Conservation (phyloP, 192 early-diverging fungal species). For the Rhizophagus sp. region DNA sequence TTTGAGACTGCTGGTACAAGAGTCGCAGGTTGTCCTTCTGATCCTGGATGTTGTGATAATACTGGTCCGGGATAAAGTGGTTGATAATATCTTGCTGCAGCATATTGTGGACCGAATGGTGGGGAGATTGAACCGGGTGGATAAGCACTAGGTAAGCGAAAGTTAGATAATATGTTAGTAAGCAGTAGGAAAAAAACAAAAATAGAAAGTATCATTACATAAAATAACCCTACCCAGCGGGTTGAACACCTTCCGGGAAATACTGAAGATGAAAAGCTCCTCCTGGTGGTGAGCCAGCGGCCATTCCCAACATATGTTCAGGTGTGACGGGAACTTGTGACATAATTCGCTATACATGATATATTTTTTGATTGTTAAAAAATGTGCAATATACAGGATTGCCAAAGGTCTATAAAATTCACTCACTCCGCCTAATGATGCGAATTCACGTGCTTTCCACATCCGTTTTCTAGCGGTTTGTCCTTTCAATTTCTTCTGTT, state of each 20-base stretch:
- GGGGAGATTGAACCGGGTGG: constrained; percentile 22
- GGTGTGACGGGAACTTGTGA: constrained; percentile 44
- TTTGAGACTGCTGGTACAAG: neutral
- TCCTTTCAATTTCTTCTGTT: constrained; percentile 77
- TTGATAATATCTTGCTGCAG: constrained; percentile 19
- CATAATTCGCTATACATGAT: neutral
- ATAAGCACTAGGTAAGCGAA: neutral
- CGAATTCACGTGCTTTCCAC: constrained; percentile 42
- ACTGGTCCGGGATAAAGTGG: constrained; percentile 16
- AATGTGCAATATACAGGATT: neutral
- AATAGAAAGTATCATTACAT: neutral
- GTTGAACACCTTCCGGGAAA: constrained; percentile 29
- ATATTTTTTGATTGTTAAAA: neutral
- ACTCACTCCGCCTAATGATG: constrained; percentile 37
- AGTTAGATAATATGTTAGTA: neutral
- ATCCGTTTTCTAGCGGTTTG: constrained; percentile 52
- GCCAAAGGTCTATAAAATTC: neutral
- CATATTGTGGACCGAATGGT: constrained; percentile 28
- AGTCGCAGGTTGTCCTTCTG: neutral
- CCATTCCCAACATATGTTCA: constrained; percentile 50
- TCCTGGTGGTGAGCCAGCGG: constrained; percentile 32
- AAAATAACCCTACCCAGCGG: constrained; percentile 5
- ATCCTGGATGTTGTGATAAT: constrained; percentile 1
- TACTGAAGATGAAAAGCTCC: constrained; percentile 18
- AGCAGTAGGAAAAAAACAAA: neutral